These are phyloP conservation scores for Carallia brachiata DNA, from an alignment of 345 rosid genomes.

Conservation along the genomic window DNA sequence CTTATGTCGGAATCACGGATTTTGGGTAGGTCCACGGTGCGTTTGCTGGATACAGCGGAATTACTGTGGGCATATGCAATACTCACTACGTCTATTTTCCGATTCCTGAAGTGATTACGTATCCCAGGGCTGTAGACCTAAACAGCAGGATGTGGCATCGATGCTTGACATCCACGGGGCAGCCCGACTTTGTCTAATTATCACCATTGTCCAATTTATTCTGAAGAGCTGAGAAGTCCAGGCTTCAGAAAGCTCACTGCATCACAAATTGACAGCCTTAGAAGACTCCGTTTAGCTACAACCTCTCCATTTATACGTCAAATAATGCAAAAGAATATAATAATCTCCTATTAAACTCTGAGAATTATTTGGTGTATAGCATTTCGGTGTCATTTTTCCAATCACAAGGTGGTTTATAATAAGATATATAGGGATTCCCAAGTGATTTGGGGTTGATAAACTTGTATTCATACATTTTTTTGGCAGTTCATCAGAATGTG, in stretches of 20 bases:
- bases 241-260: neutral
- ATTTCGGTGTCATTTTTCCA: too few species aligned
- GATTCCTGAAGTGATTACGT: conserved; percentile 87
- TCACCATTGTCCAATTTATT: conserved; percentile 22
- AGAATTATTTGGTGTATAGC: too few species aligned
- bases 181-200: conserved; percentile 71
- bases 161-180: conserved; percentile 98
- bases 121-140: conserved; percentile 85
- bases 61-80: conserved; percentile 94
- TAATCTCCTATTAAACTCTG: too few species aligned
- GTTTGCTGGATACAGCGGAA: conserved; percentile 97
- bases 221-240: neutral
- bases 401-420: too few species aligned
- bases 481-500: too few species aligned
- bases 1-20: neutral
- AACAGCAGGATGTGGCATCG: conserved; percentile 99
- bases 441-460: too few species aligned
- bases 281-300: neutral
- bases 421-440: too few species aligned
- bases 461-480: too few species aligned
- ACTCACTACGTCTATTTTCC: conserved; percentile 98
- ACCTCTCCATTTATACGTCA: too few species aligned
- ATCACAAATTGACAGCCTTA: neutral
- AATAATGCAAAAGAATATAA: too few species aligned
- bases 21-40: conserved; percentile 93